Evolutionary conservation across 108 stramenopile species (phyloP).

Genomic region (Poteriospumella lacustris): DNA sequence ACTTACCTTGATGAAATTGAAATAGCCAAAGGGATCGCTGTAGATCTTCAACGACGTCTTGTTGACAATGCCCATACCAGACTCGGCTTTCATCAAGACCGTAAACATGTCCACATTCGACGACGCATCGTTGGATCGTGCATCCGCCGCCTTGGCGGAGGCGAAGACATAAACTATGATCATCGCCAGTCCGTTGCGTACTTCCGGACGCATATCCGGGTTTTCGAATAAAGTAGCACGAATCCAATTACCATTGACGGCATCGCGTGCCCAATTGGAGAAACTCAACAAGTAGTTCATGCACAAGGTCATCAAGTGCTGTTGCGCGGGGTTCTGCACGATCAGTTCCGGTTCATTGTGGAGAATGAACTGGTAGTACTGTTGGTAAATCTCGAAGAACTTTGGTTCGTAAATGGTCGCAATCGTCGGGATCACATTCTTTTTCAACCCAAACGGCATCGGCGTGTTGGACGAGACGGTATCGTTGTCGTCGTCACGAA

Average conservation of each 20-base stretch:
- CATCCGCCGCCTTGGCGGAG: neutral
- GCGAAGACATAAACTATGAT: slow-evolving; percentile 11
- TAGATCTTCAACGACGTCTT: slow-evolving; percentile 29
- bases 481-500: too few relatives aligned
- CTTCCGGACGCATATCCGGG: slow-evolving; percentile 29
- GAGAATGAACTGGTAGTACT: neutral
- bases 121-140: neutral
- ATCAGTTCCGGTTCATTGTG: neutral
- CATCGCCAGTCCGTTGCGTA: slow-evolving; percentile 18
- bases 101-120: slow-evolving; percentile 7
- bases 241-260: neutral
- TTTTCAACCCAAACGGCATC: too few relatives aligned
- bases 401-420: slow-evolving; percentile 14
- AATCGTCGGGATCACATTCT: too few relatives aligned
- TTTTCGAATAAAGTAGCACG: neutral
- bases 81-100: neutral
- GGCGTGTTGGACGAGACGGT: too few relatives aligned
- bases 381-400: neutral
- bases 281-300: neutral
- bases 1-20: slow-evolving; percentile 26
- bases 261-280: neutral
- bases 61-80: slow-evolving; percentile 21
- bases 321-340: neutral
- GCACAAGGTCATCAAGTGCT: slow-evolving; percentile 16
- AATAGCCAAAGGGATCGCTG: slow-evolving; percentile 12